Conservation (phyloP, 345 rosid species). For the Jatropha curcas region DNA sequence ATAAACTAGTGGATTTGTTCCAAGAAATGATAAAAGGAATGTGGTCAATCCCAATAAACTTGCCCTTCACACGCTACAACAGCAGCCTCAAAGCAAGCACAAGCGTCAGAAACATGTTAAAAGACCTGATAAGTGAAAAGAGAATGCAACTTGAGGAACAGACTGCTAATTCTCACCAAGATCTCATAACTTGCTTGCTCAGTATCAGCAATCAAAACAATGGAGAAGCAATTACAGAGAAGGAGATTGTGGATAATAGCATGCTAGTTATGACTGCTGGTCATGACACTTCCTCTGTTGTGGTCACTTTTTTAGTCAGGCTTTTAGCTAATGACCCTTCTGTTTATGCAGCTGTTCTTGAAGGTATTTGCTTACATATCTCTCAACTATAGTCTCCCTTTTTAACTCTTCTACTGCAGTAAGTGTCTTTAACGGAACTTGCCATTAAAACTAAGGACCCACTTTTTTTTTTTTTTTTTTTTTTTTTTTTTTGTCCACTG, state of each 20-base stretch:
- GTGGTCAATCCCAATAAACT: slow-evolving; percentile 48
- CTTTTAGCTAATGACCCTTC: slow-evolving; percentile 45
- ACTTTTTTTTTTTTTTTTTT: too few species aligned
- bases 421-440: too few species aligned
- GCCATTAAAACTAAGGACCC: too few species aligned
- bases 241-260: slow-evolving; percentile 52
- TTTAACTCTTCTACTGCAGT: neutral
- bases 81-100: slow-evolving; percentile 42
- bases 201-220: slow-evolving; percentile 19
- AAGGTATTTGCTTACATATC: slow-evolving; percentile 44
- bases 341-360: slow-evolving; percentile 43
- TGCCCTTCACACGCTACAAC: slow-evolving; percentile 54
- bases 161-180: slow-evolving; percentile 29
- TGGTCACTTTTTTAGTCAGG: slow-evolving; percentile 48
- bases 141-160: slow-evolving; percentile 34
- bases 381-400: neutral
- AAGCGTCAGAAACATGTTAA: slow-evolving; percentile 28
- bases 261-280: slow-evolving; percentile 62
- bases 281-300: slow-evolving; percentile 49
- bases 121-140: slow-evolving; percentile 42
- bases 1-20: slow-evolving; percentile 27
- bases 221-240: slow-evolving; percentile 31
- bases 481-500: too few species aligned
- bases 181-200: slow-evolving; percentile 51
- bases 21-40: slow-evolving; percentile 43